Base-by-base conservation (phyloP, 768 basidiomycete genomes). In the Pleurotus platypus region DNA sequence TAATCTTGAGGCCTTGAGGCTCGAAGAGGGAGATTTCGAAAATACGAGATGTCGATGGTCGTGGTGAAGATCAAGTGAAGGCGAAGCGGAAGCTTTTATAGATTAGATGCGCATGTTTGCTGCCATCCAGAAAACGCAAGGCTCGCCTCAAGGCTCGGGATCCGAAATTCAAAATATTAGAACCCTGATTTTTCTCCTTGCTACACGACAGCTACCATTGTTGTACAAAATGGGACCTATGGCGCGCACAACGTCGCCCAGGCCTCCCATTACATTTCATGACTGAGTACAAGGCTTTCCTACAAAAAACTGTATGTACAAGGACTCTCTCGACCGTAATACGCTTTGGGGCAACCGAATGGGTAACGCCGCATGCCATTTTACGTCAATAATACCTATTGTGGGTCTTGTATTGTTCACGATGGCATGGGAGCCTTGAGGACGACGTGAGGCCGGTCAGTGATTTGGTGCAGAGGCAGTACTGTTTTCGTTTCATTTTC, bases 141-240 rank as follows among this genome's bases (percentile, higher is more conserved):
- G 78, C 75, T 58, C 63, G 73, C 69, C 79, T 78, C 78, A 78
- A 82, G 83, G 82, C 78, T 20, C 26, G 50, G 40, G 47, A 45
- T 46, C 54, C 30, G 45, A 55, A 38, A 55, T 42, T 59, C 26
- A 26, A 16, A 20, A n/a, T 45, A 42, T n/a, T 30, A 24, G 46
- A 60, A 53, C 63, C 61, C 60, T 64, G 57, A 42, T 20, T 60
- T 46, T 18, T 39, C 37, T 46, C 48, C 55, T 51, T 57, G 55
- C 57, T 54, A 18, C 27, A 37, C 5, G 16, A 26, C 51, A 54
- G 51, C 51, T 42, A 54, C 51, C 51, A 54, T 54, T 54, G 51
- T 54, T 20, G 5, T n/a, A 12, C 22, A 26, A 12, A 51, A 16
- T 11, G 7, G 30, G 16, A 18, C 16, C 7, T 48, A 48, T 9